Base-by-base conservation (phyloP, 1,139 yeast genomes). In the Candida anutae region DNA sequence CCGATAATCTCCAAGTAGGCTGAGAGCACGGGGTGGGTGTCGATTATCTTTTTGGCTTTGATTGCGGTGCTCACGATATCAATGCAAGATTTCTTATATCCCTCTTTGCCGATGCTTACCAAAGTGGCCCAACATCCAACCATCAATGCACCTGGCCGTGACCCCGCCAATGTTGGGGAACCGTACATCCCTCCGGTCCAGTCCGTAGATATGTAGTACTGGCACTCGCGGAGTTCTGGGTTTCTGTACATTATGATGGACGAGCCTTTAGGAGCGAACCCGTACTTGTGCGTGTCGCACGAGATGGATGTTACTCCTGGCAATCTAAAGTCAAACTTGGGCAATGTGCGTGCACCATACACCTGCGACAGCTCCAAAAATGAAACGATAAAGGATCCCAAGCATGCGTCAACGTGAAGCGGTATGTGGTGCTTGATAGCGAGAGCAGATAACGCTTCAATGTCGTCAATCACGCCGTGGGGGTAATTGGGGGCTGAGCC, bases 401-500 rank as follows among this genome's bases (percentile, higher is more conserved):
- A 62, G 50, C 98, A 90, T 24, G 95, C 93, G 52, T 90, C 98
- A 22, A 90, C 96, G 45, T 90, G 97, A 18, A 90, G 64, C 2
- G 95, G 96, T 24, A 88, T 72, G 10, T 69, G 56, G 50, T 81
- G 58, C 33, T 60, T 64, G 15, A 65, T 40, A 0, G 94, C 96
- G 14, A 90, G 46, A 16, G 68, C 48, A 6, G 94, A 75, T 25
- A 90, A 66, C 1, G 69, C 74, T 37, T 73, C 79, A 34, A 90
- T 87, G 45, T 88, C 90, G 55, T 90, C 98, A 35, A 85, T 77
- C 22, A 90, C 81, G 15, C 98, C 98, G 49, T 90, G 97, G 2
- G 98, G 97, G 55, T 77, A 90, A 57, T 88, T 90, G 22, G 98
- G 97, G 4, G 96, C 95, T 1, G 96, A 87, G 0, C 97, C 97